These are phyloP conservation scores for Anthracocystis panici-leucophaei DNA, from an alignment of 1,284 basidiomycete genomes.

Conservation along the genomic window DNA sequence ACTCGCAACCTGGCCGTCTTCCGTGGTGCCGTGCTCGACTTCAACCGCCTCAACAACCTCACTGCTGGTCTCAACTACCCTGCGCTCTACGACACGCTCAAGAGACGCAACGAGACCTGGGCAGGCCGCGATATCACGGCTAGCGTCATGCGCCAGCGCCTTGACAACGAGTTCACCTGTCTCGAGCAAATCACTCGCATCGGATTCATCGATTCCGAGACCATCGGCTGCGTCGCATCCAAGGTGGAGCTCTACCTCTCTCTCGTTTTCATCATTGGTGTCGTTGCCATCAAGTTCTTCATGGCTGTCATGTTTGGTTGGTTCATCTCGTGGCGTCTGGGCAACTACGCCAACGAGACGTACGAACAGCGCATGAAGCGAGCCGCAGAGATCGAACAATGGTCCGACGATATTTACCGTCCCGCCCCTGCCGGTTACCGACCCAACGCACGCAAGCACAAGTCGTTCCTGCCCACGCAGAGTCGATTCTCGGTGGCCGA, in stretches of 20 bases:
- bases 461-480: conserved; percentile 78
- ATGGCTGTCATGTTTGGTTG: conserved; percentile 98
- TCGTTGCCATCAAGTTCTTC: conserved; percentile 91
- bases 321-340: conserved; percentile 95
- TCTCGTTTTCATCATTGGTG: conserved; percentile 95
- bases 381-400: conserved; percentile 90
- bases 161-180: conserved; percentile 78
- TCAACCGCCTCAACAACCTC: conserved; percentile 85
- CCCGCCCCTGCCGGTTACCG: conserved; percentile 91
- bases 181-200: conserved; percentile 86
- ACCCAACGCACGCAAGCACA: conserved; percentile 79
- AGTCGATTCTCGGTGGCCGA: conserved; percentile 72
- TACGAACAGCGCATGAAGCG: conserved; percentile 94
- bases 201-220: conserved; percentile 92
- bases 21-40: conserved; percentile 90
- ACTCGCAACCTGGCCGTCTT: conserved; percentile 87
- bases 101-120: conserved; percentile 78
- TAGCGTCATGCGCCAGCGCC: conserved; percentile 79
- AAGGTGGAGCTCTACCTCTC: conserved; percentile 93
- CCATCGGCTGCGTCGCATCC: conserved; percentile 95
- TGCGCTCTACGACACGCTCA: conserved; percentile 82
- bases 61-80: conserved; percentile 83
- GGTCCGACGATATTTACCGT: conserved; percentile 95
- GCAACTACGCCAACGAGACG: conserved; percentile 91
- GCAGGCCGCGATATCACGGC: conserved; percentile 88